phyloP scores from a whole-genome alignment of 306 rosid genomes.

The Medicago arabica region DNA sequence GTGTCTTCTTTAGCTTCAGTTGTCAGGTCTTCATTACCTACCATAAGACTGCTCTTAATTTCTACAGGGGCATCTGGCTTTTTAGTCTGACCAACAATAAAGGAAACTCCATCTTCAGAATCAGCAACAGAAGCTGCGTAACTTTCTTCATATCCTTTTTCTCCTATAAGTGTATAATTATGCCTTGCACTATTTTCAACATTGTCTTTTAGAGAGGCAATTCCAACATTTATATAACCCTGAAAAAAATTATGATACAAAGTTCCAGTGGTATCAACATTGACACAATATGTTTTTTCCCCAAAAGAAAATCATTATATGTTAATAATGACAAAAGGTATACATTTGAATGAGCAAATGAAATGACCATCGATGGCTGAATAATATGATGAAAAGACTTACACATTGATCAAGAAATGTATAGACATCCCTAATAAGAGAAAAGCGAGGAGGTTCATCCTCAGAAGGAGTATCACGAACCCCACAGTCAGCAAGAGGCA shows the following conservation, averaged over 20 bases:
- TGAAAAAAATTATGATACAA: constrained; percentile 49
- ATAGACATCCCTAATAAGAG: constrained; percentile 85
- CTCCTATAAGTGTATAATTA: constrained; percentile 66
- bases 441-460: constrained; percentile 63
- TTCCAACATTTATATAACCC: constrained; percentile 97
- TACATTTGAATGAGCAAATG: constrained; percentile 12
- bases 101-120: constrained; percentile 94
- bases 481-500: constrained; percentile 93
- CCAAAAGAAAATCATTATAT: not conserved
- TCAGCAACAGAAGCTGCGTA: constrained; percentile 75
- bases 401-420: constrained; percentile 88
- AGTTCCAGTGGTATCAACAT: not conserved
- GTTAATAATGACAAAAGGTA: constrained; percentile 16
- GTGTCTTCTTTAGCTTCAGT: constrained; percentile 52
- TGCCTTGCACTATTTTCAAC: constrained; percentile 55
- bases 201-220: constrained; percentile 82
- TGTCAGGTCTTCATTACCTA: constrained; percentile 41
- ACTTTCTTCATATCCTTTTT: constrained; percentile 60
- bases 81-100: constrained; percentile 75
- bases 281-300: not conserved
- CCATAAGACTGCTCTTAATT: constrained; percentile 43
- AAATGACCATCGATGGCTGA: constrained; percentile 31
- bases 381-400: constrained; percentile 55
- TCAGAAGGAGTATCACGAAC: constrained; percentile 56
- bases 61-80: constrained; percentile 53